A percentile compares a stretch with the other conserved stretches of the same genome.
Conservation (phyloP, 129 eudicot genomes). For the Helichrysum umbraculigerum region DNA sequence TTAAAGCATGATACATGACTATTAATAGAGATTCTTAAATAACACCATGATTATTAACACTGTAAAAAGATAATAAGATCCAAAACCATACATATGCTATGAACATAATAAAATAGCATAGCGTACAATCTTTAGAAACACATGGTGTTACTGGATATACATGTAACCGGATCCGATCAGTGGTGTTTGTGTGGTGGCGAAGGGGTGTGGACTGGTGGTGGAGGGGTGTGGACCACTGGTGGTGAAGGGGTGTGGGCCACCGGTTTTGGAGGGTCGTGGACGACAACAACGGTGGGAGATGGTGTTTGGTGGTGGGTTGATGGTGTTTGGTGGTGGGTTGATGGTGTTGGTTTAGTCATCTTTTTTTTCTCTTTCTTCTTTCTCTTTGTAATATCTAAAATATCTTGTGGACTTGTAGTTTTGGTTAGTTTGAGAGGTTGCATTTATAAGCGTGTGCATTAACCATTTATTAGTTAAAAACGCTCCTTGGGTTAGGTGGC, state of each 20-base stretch:
- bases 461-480: neutral
- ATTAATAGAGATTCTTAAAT: neutral
- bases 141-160: neutral
- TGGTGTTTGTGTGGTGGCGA: neutral
- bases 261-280: neutral
- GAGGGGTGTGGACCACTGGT: neutral
- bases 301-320: neutral
- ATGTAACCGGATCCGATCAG: neutral
- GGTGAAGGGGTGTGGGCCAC: neutral
- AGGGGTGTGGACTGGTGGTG: neutral
- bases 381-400: neutral
- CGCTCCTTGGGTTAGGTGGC: slow-evolving; percentile 22
- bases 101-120: neutral
- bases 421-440: too few species aligned
- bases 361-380: neutral
- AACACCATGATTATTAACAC: neutral
- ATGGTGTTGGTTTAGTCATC: neutral
- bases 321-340: neutral
- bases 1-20: too few species aligned
- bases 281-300: neutral
- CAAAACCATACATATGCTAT: neutral
- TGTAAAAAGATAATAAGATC: neutral
- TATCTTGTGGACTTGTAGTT: too few species aligned
- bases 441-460: too few species aligned
- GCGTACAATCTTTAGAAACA: neutral